These are phyloP conservation scores for Chaetomium globosum DNA, from an alignment of 2,329 filamentous ascomycete species.

Conservation along the genomic window DNA sequence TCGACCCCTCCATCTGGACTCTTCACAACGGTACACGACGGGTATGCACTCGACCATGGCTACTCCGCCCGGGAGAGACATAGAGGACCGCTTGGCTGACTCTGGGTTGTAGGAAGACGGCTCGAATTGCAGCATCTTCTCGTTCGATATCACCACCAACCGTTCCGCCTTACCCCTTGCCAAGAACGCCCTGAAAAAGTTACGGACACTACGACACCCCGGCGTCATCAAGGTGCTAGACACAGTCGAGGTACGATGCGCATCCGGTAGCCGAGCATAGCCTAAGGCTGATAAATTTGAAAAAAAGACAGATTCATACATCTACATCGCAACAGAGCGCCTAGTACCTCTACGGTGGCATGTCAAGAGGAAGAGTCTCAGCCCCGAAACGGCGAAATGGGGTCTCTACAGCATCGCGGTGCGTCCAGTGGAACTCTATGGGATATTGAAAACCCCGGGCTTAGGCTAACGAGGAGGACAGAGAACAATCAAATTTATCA, in stretches of 20 bases:
- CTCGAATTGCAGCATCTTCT: slow-evolving; percentile 93
- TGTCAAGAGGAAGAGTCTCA: slow-evolving; percentile 82
- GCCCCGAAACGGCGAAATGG: slow-evolving; percentile 95
- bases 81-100: background rate
- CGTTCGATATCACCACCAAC: slow-evolving; percentile 84
- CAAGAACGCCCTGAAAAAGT: slow-evolving; percentile 90
- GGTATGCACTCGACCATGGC: slow-evolving; percentile 52
- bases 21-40: slow-evolving; percentile 90
- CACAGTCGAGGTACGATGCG: slow-evolving; percentile 74
- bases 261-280: slow-evolving; percentile 5
- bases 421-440: slow-evolving; percentile 36
- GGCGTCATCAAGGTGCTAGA: slow-evolving; percentile 93
- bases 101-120: slow-evolving; percentile 74
- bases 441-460: background rate
- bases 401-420: slow-evolving; percentile 84
- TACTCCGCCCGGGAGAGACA: background rate
- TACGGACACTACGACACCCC: slow-evolving; percentile 88
- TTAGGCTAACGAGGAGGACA: slow-evolving; percentile 42
- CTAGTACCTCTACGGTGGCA: slow-evolving; percentile 87
- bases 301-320: slow-evolving; percentile 81
- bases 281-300: slow-evolving; percentile 29
- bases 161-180: slow-evolving; percentile 81
- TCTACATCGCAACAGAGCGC: slow-evolving; percentile 94
- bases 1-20: slow-evolving; percentile 95
- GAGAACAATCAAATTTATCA: slow-evolving; percentile 95